Base-by-base conservation (phyloP, 495 filamentous ascomycete species). In the Penicillium soppii region DNA sequence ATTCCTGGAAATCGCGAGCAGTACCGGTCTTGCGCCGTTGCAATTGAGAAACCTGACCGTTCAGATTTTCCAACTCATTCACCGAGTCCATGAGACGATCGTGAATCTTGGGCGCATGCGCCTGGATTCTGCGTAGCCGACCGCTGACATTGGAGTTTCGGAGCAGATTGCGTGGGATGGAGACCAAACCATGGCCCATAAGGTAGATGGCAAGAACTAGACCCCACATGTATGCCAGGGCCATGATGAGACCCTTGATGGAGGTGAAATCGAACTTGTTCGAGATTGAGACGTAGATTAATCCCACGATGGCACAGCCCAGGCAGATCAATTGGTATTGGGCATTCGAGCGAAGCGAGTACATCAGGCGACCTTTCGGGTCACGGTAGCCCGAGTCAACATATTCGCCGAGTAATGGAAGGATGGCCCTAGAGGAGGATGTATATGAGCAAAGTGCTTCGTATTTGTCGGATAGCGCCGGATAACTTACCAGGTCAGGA, bases 161-260 rank as follows among this genome's bases (percentile, higher is more conserved):
- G 62, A 91, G 85, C 1, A 98, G 68, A 15, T 80, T 79, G 57
- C 92, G 80, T 5, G 94, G 94, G 39, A 97, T 87, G 10, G 94
- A 86, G 35, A 98, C 94, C 30, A 97, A 74, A 8, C 94, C 94
- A 58, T 98, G 92, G 6, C 94, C 94, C 94, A 98, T 97, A 17
- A 98, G 78, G 61, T 92, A 96, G 49, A 97, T 96, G 13, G 91
- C 94, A 48, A 97, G 74, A 3, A 90, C 73, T 57, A 98, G 76
- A 53, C 91, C 90, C 87, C 91, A 97, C 56, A 89, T 87, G 69
- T 98, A 97, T 26, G 91, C 91, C 46, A 97, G 74, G 19, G 94
- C 94, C 85, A 98, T 94, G 54, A 94, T 78, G 22, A 95, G 73
- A 36, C 82, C 86, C 72, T 95, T 94, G 58, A 89, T 72, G 1